Conservation (phyloP, 2,329 filamentous ascomycete genomes). For the Nemania bipapillata region DNA sequence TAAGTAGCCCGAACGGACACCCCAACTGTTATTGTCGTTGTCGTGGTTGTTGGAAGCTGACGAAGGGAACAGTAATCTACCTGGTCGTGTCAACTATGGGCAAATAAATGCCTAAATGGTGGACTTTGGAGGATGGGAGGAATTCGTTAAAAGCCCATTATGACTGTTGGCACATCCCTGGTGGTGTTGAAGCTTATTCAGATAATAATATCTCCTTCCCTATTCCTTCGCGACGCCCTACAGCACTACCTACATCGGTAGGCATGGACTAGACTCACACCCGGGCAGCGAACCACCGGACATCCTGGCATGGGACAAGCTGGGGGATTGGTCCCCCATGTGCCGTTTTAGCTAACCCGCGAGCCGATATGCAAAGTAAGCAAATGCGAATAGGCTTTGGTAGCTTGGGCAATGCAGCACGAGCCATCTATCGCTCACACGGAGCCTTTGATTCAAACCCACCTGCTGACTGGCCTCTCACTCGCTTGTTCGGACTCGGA, state of each 20-base stretch:
- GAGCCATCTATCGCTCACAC: slow-evolving; percentile 24
- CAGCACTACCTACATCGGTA: slow-evolving; percentile 19
- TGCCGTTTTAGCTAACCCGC: slow-evolving; percentile 34
- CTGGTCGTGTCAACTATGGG: neutral
- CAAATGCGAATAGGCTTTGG: slow-evolving; percentile 32
- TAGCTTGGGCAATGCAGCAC: slow-evolving; percentile 31
- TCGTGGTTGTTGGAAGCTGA: slow-evolving; percentile 12
- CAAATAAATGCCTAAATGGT: neutral
- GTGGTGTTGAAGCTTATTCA: slow-evolving; percentile 33
- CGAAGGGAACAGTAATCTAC: slow-evolving; percentile 26
- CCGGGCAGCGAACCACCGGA: slow-evolving; percentile 31
- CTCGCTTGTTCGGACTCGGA: slow-evolving; percentile 26
- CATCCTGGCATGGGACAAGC: slow-evolving; percentile 23
- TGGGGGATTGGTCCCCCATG: slow-evolving; percentile 27
- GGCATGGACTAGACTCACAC: slow-evolving; percentile 30
- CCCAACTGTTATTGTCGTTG: neutral
- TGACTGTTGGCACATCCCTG: slow-evolving; percentile 22
- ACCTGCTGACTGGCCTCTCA: slow-evolving; percentile 33
- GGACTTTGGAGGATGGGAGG: neutral
- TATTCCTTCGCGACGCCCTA: slow-evolving; percentile 18
- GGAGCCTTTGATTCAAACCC: slow-evolving; percentile 21
- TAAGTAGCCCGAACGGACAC: slow-evolving; percentile 3
- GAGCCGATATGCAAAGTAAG: slow-evolving; percentile 43
- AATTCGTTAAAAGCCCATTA: neutral
- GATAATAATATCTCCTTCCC: slow-evolving; percentile 13